These are phyloP conservation scores for Aspergillus luchuensis DNA, from an alignment of 2,329 filamentous ascomycete species.

Conservation along the genomic window DNA sequence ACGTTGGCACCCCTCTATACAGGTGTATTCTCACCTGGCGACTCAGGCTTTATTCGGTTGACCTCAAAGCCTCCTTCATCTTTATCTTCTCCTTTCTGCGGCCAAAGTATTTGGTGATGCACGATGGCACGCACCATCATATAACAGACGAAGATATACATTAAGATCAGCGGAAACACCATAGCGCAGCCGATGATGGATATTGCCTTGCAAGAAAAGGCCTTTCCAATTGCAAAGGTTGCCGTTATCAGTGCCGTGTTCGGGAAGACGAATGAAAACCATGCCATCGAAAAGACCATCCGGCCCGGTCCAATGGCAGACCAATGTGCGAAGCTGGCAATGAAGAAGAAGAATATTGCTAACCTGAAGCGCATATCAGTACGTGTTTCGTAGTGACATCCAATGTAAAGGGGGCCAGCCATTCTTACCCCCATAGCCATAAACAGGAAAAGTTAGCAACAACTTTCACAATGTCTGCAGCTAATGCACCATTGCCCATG, in stretches of 20 bases:
- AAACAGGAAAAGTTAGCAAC: constrained; percentile 66
- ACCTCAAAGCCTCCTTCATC: constrained; percentile 62
- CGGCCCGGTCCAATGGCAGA: constrained; percentile 62
- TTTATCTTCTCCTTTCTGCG: constrained; percentile 67
- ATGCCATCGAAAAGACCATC: constrained; percentile 80
- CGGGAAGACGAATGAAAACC: constrained; percentile 81
- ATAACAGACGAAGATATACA: constrained; percentile 68
- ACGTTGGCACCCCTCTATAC: constrained; percentile 15
- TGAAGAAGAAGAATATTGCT: constrained; percentile 82
- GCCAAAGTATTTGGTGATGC: constrained; percentile 72
- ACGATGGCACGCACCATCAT: constrained; percentile 72
- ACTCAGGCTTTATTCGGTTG: constrained; percentile 30
- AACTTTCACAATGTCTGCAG: constrained; percentile 58
- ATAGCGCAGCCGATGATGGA: constrained; percentile 69
- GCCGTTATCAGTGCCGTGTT: constrained; percentile 74
- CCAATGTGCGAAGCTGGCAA: constrained; percentile 74
- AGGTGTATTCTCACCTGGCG: constrained; percentile 17
- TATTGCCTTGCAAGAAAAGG: constrained; percentile 62
- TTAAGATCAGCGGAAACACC: constrained; percentile 64
- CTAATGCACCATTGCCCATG: constrained; percentile 59
- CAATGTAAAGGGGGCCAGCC: background rate
- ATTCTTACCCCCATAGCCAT: constrained; percentile 71
- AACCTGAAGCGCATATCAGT: constrained; percentile 48
- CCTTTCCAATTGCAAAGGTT: constrained; percentile 69
- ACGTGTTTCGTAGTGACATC: background rate